Evolutionary conservation across 2,329 filamentous ascomycete species (phyloP).

Genomic region (Gyromitra esculenta): DNA sequence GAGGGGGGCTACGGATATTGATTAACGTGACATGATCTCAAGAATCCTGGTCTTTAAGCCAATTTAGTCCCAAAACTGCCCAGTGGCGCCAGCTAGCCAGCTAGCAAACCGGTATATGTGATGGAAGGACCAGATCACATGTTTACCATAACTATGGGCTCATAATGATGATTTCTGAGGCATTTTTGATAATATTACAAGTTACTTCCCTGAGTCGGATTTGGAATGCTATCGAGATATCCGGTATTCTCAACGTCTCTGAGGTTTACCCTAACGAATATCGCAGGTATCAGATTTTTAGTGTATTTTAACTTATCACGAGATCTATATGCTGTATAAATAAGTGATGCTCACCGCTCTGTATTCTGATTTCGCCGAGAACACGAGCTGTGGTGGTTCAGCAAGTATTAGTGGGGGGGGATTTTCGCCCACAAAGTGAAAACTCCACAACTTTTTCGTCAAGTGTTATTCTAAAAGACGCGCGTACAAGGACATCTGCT

Average conservation of each 20-base stretch:
- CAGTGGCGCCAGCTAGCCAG: too few species aligned
- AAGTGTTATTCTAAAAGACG: neutral
- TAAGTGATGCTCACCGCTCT: neutral
- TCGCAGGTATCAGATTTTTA: too few species aligned
- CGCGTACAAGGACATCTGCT: conserved; percentile 13
- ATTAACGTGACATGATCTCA: too few species aligned
- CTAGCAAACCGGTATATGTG: neutral
- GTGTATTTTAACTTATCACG: too few species aligned
- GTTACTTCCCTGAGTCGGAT: neutral
- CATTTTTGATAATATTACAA: neutral
- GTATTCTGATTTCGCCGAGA: neutral
- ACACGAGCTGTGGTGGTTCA: neutral
- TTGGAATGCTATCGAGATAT: neutral
- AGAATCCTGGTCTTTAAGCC: neutral
- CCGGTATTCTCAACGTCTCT: neutral
- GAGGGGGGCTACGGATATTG: neutral
- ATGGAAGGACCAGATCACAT: neutral
- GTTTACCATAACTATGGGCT: neutral
- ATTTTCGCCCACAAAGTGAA: neutral
- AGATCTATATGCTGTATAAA: neutral
- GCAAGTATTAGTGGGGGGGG: neutral
- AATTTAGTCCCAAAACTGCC: neutral
- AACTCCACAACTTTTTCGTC: neutral
- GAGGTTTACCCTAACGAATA: neutral
- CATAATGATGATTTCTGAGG: neutral